Evolutionary conservation across 371 early-diverging fungal genomes (phyloP), one percentile per base, ranked within the genome.

Genomic region (Syncephalastrum sp.): DNA sequence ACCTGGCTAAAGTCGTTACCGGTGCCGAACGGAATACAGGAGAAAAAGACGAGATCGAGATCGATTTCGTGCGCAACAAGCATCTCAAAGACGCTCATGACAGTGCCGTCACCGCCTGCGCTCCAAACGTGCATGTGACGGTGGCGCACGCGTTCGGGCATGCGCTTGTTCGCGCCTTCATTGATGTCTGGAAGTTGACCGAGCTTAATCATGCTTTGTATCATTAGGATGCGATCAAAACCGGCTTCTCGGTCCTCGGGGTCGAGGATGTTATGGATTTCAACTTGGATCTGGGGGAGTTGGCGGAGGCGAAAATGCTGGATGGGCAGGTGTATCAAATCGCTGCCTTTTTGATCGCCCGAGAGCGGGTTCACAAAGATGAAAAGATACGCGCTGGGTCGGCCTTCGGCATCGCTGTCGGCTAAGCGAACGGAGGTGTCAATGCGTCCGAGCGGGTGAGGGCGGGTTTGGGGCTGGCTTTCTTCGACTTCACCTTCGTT

Each of bases 81-180:
- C 51, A 77, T 57, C 55, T 81, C 81, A 51, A 84, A 69, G 5
- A 83, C 81, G 21, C 81, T 73, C 75, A 82, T 83, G 27, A 86
- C 85, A 0, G 86, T 86, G n/a, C 86, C 86, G 62, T 86, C 86
- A 12, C 86, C 86, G 27, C 86, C 86, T 4, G 83, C 84, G 56
- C 80, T 79, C 86, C 86, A 86, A n/a, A 82, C 80, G 62, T 86
- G 86, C 48, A 86, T 68, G 41, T 81, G 77, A 15, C 77, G 55
- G 29, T 60, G 53, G 33, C 60, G 45, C 3, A 45, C 51, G 42
- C 51, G 19, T 33, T 33, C 38, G 0, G 38, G 38, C 38, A 33
- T 33, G 38, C 38, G 38, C 38, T 33, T 5, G 8, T 33, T 33
- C 2, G 38, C 38, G 10, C 38, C 38, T 33, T 33, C 38, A 33